Evolutionary conservation across 75 land plant genomes (phyloP), one percentile per base, ranked within the genome.

Genomic region (Sequoia sempervirens): DNA sequence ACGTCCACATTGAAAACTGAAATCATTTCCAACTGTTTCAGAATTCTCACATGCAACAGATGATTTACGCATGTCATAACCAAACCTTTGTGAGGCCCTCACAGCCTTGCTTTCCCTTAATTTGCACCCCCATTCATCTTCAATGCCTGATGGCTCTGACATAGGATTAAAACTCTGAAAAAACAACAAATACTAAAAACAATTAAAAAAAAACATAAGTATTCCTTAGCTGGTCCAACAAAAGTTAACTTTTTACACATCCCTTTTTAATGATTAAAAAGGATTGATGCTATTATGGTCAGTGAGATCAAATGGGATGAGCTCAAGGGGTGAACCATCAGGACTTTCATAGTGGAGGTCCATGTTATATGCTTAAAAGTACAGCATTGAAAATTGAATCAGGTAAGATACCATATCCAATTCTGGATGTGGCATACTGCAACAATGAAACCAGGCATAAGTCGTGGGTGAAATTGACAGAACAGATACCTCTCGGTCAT

Each of bases 101-200:
- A 81, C 58, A 76, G 80, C 87, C 43, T 82, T 83, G 74, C 87
- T 89, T 58, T 78, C 75, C 82, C 85, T 87, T 79, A 90, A 86
- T 56, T 89, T 87, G 85, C 87, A 85, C 70, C 88, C 82, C 92
- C 92, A 91, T 13, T 87, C 91, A 88, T 91, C 96, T 69, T 85
- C 87, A 26, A 85, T 79, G 68, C 54, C 86, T 53, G 89, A 88
- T 14, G 95, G 94, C 86, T 97, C 98, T 54, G 88, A 90, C 86
- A 94, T 86, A 9, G 98, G 99, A 84, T 97, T 97, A 84, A 89
- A 97, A 78, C 98, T 97, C 92, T 91, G 50, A 30, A 79, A 7
- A 37, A 30, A 58, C 79, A 26, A 36, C n/a, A 78, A 75, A 26
- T 9, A 13, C 50, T 47, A 40, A 17, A 13, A 26, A 15, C 10